Evolutionary conservation across 177 flowering plant genomes (phyloP).

Genomic region (Vitis hybrid): DNA sequence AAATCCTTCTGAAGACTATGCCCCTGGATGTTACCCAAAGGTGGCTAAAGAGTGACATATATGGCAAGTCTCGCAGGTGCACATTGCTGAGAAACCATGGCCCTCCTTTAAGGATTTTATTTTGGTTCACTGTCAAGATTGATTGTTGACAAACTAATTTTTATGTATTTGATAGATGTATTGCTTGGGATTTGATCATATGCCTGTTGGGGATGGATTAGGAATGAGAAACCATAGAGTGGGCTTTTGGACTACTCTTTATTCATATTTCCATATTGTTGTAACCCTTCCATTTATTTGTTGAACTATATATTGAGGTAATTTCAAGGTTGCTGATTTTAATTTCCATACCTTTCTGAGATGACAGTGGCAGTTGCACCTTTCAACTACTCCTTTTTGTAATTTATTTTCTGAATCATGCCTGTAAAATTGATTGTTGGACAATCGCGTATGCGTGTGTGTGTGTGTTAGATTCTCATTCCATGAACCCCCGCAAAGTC

Average conservation of each 20-base stretch:
- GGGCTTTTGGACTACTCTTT: background rate
- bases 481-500: background rate
- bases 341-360: background rate
- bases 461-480: background rate
- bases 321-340: background rate
- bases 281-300: background rate
- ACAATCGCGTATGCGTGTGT: no score
- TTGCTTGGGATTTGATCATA: conserved; percentile 1
- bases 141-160: background rate
- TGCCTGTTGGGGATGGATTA: conserved; percentile 6
- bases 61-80: no score
- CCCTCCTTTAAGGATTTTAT: background rate
- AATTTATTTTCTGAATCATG: background rate
- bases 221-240: conserved; percentile 1
- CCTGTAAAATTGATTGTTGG: background rate
- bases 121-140: background rate
- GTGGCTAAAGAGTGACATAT: no score
- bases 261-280: background rate
- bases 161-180: conserved; percentile 7
- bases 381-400: no score
- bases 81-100: background rate
- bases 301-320: background rate
- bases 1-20: background rate
- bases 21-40: background rate
- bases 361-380: no score